Base-by-base conservation (phyloP, 768 basidiomycete species). In the Mycena filopes region DNA sequence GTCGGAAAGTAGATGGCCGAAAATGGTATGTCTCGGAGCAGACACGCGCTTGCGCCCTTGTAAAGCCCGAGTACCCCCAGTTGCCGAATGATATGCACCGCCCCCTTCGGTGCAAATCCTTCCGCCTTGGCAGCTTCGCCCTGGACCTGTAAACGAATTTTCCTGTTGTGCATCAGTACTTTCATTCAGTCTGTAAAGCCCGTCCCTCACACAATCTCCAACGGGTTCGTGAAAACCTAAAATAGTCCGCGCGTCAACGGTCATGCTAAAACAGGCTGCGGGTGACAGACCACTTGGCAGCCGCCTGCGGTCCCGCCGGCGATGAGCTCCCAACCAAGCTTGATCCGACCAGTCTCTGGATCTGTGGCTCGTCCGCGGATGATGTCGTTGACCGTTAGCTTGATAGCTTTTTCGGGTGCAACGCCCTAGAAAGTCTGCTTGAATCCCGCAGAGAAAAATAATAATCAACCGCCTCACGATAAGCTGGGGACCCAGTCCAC, bases 361-460 rank as follows among this genome's bases (percentile, higher is more conserved):
- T 99, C 96, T 79, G 89, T 97, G 12, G 90, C 89, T 54, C 87
- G 86, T 26, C 87, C 83, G 36, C 98, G 89, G 25, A 99, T 84
- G 59, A 97, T 79, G 74, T 98, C 97, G 80, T 98, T 99, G 50
- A 99, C 92, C 2, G 98, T 98, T 65, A 99, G 80, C 77, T 99
- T 99, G 79, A 99, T 98, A 13, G 98, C 98, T 81, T 98, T 98
- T 78, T 98, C 95, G 13, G 95, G 95, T 36, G 95, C 95, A 51
- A 98, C 94, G 65, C 95, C 95, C 95, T 96, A 67, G 31, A 50
- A 55, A 49, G 36, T 16, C 40, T n/a, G 25, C 45, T 31, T 47
- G 63, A 41, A 41, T 57, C 56, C 12, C n/a, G n/a, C n/a, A n/a
- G n/a, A n/a, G n/a, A n/a, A 21, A 40, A 41, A 41, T 5, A 29